phyloP scores from a whole-genome alignment of 352 stramenopile species.

The Phytopythium chamaehyphon region DNA sequence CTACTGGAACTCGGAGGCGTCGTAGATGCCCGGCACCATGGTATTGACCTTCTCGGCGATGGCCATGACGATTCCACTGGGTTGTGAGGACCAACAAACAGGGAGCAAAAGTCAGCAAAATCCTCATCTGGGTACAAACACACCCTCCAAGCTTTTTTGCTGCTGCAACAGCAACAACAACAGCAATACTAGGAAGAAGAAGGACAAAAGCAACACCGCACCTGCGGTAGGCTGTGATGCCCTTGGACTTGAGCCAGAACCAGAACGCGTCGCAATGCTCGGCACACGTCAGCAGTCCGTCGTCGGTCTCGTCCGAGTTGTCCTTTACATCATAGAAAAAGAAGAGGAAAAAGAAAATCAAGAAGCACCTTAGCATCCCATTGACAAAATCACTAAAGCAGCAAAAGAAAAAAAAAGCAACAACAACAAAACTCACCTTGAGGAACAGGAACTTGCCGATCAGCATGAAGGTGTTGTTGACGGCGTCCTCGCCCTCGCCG shows the following conservation, averaged over 20 bases:
- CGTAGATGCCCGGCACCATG: conserved; percentile 96
- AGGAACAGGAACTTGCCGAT: conserved; percentile 93
- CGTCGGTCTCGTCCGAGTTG: conserved; percentile 85
- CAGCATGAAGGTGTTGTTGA: conserved; percentile 98
- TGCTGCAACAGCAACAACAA: background rate
- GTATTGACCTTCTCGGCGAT: conserved; percentile 98
- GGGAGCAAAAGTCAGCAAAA: background rate
- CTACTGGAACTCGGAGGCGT: conserved; percentile 93
- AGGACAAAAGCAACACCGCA: no score
- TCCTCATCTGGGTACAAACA: conserved; percentile 9
- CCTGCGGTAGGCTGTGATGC: conserved; percentile 93
- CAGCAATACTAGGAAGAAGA: background rate
- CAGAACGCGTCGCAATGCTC: conserved; percentile 97
- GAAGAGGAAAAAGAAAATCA: background rate
- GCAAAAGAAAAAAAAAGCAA: background rate
- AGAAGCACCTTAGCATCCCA: no score
- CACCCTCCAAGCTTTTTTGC: background rate
- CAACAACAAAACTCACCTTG: conserved; percentile 37
- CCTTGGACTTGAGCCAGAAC: conserved; percentile 95
- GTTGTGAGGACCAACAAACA: conserved; percentile 3
- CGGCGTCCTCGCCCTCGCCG: conserved; percentile 64
- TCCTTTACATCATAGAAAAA: conserved; percentile 15
- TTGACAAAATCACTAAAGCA: no score
- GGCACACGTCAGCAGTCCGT: conserved; percentile 88
- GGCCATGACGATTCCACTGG: conserved; percentile 96